These are phyloP conservation scores for Populus trichocarpa DNA, from an alignment of 441 rosid species.

Conservation along the genomic window DNA sequence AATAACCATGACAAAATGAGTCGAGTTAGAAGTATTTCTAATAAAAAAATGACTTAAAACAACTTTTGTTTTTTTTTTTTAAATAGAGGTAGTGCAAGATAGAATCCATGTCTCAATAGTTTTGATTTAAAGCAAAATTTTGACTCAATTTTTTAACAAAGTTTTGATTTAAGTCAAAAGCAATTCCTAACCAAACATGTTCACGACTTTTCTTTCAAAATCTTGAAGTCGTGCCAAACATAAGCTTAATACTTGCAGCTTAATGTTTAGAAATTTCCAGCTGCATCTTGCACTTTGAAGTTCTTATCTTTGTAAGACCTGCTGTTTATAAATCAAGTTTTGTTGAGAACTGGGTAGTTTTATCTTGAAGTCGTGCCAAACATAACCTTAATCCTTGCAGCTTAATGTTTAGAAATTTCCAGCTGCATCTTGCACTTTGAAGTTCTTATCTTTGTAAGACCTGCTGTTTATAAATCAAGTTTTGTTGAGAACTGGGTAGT, in stretches of 20 bases:
- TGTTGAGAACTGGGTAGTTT: neutral
- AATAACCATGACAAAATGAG: neutral
- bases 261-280: neutral
- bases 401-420: neutral
- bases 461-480: neutral
- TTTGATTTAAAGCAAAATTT: neutral
- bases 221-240: neutral
- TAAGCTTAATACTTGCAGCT: neutral
- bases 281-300: neutral
- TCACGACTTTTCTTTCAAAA: neutral
- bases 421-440: neutral
- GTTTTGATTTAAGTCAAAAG: neutral
- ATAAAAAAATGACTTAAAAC: neutral
- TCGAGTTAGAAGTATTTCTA: neutral
- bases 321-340: neutral
- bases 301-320: neutral
- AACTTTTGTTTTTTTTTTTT: neutral
- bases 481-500: neutral
- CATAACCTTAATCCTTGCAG: neutral
- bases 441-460: neutral
- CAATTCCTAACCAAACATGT: neutral
- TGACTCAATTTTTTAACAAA: neutral
- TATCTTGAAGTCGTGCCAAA: neutral
- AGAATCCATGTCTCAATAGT: neutral
- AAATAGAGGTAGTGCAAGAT: neutral